phyloP scores from a whole-genome alignment of 78 protist genomes.

The Tieghemostelium lacteum region DNA sequence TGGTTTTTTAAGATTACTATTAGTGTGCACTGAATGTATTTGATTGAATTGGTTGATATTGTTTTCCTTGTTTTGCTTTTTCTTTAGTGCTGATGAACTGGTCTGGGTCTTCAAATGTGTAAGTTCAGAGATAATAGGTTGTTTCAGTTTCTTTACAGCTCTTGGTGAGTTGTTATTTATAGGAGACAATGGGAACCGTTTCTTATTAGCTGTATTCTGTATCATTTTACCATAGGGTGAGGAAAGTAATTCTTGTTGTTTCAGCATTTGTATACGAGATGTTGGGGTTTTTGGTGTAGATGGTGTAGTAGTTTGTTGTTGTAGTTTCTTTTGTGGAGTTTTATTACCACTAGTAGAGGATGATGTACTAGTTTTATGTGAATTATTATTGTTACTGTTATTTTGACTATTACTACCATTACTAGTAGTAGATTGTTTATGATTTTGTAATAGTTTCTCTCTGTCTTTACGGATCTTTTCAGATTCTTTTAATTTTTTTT shows the following conservation, averaged over 20 bases:
- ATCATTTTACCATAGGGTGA: neutral
- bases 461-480: conserved; percentile 44
- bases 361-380: neutral
- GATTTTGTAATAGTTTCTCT: neutral
- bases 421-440: neutral
- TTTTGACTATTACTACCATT: conserved; percentile 2
- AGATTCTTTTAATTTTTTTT: conserved; percentile 5
- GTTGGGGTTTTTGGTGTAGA: conserved; percentile 47
- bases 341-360: neutral
- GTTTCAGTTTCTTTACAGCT: neutral
- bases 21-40: too few species aligned
- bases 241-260: neutral
- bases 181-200: conserved; percentile 3
- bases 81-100: too few species aligned
- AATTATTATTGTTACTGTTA: conserved; percentile 4
- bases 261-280: neutral
- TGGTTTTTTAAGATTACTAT: too few species aligned
- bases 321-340: conserved; percentile 10
- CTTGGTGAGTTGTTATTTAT: neutral
- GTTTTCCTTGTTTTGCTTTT: neutral
- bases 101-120: too few species aligned
- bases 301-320: conserved; percentile 19
- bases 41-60: neutral
- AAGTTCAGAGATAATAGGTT: too few species aligned
- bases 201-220: neutral